Conservation (phyloP, 306 rosid genomes). For the Purshia tridentata region DNA sequence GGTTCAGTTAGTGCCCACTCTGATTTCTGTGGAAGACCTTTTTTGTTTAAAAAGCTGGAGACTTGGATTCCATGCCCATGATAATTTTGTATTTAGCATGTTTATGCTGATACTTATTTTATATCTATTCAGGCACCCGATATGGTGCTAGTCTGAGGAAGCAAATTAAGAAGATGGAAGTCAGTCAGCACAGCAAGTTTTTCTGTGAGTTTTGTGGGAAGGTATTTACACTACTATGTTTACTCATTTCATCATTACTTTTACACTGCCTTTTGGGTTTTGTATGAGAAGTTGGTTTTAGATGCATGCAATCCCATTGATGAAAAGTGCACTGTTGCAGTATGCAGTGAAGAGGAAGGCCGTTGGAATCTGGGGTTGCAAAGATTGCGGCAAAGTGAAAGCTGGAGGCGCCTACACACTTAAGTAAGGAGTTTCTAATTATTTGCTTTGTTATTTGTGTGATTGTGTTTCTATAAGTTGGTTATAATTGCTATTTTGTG, state of each 20-base stretch:
- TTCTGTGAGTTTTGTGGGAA: constrained; percentile 84
- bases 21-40: not conserved
- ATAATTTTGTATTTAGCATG: not conserved
- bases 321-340: constrained; percentile 24
- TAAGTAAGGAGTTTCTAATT: constrained; percentile 39
- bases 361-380: constrained; percentile 87
- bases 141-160: constrained; percentile 92
- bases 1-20: not conserved
- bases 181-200: constrained; percentile 76
- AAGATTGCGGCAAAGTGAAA: constrained; percentile 83
- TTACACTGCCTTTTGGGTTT: not conserved
- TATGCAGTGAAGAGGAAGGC: constrained; percentile 79
- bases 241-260: not conserved
- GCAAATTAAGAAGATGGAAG: constrained; percentile 90
- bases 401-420: constrained; percentile 86
- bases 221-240: constrained; percentile 32
- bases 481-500: constrained; percentile 6
- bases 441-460: not conserved
- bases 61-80: not conserved
- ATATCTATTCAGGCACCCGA: constrained; percentile 54
- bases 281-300: not conserved
- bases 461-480: not conserved
- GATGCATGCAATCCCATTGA: not conserved
- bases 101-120: not conserved
- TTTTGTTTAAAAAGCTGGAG: not conserved